These are phyloP conservation scores for Paecilomyces variotii DNA, from an alignment of 2,329 filamentous ascomycete genomes.

Conservation along the genomic window DNA sequence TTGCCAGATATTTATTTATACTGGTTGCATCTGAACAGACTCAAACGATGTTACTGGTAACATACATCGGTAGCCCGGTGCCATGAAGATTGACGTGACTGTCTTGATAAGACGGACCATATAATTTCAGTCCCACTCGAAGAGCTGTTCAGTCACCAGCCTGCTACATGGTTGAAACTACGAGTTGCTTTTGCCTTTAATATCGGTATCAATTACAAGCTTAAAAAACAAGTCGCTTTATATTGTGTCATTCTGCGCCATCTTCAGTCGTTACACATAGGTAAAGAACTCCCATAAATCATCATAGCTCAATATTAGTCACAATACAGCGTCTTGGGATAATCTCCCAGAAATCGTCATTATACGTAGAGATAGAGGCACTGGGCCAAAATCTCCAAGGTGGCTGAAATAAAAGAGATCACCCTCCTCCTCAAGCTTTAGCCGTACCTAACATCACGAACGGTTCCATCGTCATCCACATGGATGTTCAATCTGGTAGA, in stretches of 20 bases:
- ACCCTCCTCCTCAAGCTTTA: conserved; percentile 9
- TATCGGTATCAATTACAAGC: neutral
- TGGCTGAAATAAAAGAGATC: too few relatives aligned
- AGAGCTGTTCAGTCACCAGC: neutral
- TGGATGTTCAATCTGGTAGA: conserved; percentile 36
- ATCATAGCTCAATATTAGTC: neutral
- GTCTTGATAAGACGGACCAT: neutral
- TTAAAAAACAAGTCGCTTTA: neutral
- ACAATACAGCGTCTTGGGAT: neutral
- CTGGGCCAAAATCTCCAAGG: too few relatives aligned
- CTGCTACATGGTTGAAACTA: neutral
- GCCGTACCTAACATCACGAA: conserved; percentile 36
- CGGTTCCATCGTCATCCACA: conserved; percentile 34
- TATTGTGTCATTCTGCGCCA: neutral
- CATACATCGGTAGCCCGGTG: neutral
- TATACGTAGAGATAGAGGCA: neutral
- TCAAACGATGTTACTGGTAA: neutral
- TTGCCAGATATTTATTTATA: neutral
- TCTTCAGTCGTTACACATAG: neutral
- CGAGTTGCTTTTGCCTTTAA: neutral
- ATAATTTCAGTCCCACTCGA: neutral
- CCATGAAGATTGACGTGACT: neutral
- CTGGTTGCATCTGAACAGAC: neutral
- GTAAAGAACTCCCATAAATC: neutral
- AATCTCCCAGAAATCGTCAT: neutral